Base-by-base conservation (phyloP, 2,329 filamentous ascomycete genomes). In the Fusarium bactridioides region DNA sequence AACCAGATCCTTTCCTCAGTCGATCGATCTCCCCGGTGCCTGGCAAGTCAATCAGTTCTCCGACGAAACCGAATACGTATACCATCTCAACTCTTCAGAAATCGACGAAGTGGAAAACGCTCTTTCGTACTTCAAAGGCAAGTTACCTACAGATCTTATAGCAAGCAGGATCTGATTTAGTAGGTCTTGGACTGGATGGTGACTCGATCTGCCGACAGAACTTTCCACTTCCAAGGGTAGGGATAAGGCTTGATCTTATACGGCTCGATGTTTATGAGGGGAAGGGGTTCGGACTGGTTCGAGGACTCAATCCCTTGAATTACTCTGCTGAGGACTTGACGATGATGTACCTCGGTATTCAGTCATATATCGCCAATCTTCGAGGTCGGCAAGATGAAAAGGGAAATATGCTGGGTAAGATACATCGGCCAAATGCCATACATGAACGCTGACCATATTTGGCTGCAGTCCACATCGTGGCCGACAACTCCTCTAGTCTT, bases 281-380 rank as follows among this genome's bases (percentile, higher is more conserved):
- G 23, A 86, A 84, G 43, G 91, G 91, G 0, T 91, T 93, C 76
- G 86, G 85, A 31, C 84, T 92, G 15, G 80, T 93, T 41, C 88
- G 91, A 6, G 91, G 91, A 12, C 80, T 93, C 15, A 81, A 89
- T 38, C 86, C 89, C 10, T 78, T 82, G 4, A 82, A 85, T 29
- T 88, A 90, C 77, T 83, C 84, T 0, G 84, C 88, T 37, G 89
- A 90, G 74, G 90, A 92, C 68, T 84, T 90, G 69, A 86, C 89
- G 13, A 84, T 90, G 48, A 85, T 92, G 53, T 91, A 90, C 77
- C 85, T 92, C 21, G 91, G 91, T 25, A 82, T 93, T 15, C 88
- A 91, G 64, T 85, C 86, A 6, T 88, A 92, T 76, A 85, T 93
- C 69, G 91, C 89, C 47, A 86, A 88, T 61, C 84, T 86, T 54